These are phyloP conservation scores for Nicotiana otophora DNA, from an alignment of 257 asterid genomes.

Conservation along the genomic window DNA sequence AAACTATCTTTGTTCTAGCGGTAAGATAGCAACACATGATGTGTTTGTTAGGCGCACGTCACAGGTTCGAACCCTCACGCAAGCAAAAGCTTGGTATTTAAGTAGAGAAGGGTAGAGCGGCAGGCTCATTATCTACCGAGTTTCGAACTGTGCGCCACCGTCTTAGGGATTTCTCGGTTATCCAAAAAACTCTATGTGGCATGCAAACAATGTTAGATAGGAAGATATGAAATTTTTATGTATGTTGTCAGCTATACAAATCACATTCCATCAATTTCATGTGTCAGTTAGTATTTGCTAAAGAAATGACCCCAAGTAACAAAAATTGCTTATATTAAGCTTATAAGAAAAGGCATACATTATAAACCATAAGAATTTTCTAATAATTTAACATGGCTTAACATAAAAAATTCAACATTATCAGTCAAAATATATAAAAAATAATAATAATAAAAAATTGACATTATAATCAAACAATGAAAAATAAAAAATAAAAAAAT, in stretches of 20 bases:
- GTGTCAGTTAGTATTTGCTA: not conserved
- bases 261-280: not conserved
- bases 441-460: too few species aligned
- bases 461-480: too few species aligned
- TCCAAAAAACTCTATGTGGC: not conserved
- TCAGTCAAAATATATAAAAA: too few species aligned
- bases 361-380: not conserved
- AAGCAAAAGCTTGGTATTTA: too few species aligned
- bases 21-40: too few species aligned
- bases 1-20: not conserved
- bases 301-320: not conserved
- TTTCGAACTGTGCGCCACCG: too few species aligned
- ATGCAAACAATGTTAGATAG: not conserved
- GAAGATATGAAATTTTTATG: not conserved
- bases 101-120: too few species aligned
- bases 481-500: too few species aligned
- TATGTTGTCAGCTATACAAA: not conserved
- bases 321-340: not conserved
- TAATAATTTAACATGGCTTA: not conserved
- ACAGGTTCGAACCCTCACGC: too few species aligned
- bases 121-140: too few species aligned
- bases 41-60: too few species aligned
- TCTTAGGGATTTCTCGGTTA: too few species aligned
- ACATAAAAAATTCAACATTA: not conserved
- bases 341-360: not conserved